These are phyloP conservation scores for Millerozyma miso DNA, from an alignment of 805 yeast species.

Conservation along the genomic window DNA sequence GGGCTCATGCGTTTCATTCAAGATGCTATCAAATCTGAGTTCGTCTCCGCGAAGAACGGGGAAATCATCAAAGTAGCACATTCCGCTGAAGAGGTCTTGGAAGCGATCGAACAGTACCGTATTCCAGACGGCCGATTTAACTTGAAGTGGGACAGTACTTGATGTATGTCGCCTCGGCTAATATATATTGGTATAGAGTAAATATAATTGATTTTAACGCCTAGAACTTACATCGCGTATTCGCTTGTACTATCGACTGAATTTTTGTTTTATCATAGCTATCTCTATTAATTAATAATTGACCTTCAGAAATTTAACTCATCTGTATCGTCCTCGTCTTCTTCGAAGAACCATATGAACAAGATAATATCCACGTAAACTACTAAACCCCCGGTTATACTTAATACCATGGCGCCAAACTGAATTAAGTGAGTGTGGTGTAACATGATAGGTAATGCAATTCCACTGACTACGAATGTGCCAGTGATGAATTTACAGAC, in stretches of 20 bases:
- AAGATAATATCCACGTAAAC: conserved; percentile 42
- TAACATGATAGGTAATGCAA: conserved; percentile 39
- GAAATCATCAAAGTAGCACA: conserved; percentile 65
- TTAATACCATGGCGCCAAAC: conserved; percentile 39
- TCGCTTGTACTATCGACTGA: too few relatives aligned
- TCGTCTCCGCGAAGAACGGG: conserved; percentile 64
- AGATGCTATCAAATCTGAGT: conserved; percentile 59
- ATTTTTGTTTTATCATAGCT: not conserved
- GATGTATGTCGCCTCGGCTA: not conserved
- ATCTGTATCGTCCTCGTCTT: conserved; percentile 41
- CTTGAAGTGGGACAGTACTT: conserved; percentile 56
- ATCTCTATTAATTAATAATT: not conserved
- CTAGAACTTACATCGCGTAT: too few relatives aligned
- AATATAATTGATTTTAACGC: not conserved
- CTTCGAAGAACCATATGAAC: conserved; percentile 45
- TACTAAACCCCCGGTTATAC: conserved; percentile 40
- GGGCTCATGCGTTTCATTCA: conserved; percentile 58
- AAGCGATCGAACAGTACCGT: conserved; percentile 53
- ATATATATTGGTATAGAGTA: not conserved
- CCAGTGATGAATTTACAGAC: conserved; percentile 37
- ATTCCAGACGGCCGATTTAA: conserved; percentile 73
- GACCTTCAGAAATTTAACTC: conserved; percentile 36
- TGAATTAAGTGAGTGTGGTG: conserved; percentile 35
- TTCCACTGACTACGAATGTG: conserved; percentile 39
- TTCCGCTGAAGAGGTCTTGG: conserved; percentile 64